Base-by-base conservation (phyloP, 2,329 filamentous ascomycete species). In the Colletotrichum chrysophilum region DNA sequence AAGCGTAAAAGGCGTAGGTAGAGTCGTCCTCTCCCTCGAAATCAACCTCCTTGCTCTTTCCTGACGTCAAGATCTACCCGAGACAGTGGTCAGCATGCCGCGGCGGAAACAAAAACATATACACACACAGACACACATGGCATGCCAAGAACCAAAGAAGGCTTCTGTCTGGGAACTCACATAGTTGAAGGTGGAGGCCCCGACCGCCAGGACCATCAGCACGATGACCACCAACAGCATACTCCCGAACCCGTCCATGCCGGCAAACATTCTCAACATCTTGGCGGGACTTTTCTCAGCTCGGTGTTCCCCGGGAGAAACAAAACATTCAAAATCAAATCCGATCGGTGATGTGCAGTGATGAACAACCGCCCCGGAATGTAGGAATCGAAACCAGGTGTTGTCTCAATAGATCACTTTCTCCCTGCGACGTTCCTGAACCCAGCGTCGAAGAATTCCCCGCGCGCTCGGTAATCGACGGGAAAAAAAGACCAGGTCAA, bases 1-100 rank as follows among this genome's bases (percentile, higher is more conserved):
- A 52, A 8, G 55, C 77, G 52, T 78, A 78, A 38, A 78, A 78
- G 0, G 77, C 77, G 10, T 78, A 78, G 1, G 76, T 78, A 10
- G 75, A 70, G 52, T 75, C 77, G n/a, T 74, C 66, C 36, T 77
- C 77, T 24, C 74, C 72, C 4, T 74, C 77, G 16, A 68, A 28
- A 7, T 76, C 74, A 4, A 34, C 28, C 32, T 77, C 75, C 24
- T 73, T 75, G 58, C 26, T 62, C 21, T 58, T 71, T 14, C 68
- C 65, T 16, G 75, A 71, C 55, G 70, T 73, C 34, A 77, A 56
- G 10, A 78, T 76, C 77, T 78, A 32, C 38, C 36, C 38, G 13
- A 58, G 21, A 13, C 32, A 43, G 12, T 24, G 34, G 68, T 71
- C 68, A 71, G 58, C 34, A 38, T 24, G 60, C 34, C n/a, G 24